These are phyloP conservation scores for Camellia japonica DNA, from an alignment of 148 eudicot species.

Conservation along the genomic window DNA sequence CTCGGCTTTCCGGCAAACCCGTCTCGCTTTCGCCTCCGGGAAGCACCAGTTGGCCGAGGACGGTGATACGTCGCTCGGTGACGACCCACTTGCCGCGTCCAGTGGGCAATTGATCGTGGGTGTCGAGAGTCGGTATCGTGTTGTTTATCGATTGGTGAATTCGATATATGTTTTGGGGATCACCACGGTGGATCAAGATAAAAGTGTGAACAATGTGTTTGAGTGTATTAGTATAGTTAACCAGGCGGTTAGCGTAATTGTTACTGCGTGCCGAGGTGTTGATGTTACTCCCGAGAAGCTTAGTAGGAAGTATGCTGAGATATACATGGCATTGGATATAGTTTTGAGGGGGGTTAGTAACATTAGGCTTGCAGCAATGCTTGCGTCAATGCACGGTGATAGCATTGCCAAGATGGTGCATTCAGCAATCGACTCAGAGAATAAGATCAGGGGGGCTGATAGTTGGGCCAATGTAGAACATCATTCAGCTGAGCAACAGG, in stretches of 20 bases:
- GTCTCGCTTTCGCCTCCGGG: slow-evolving; percentile 61
- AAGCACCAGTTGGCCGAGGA: slow-evolving; percentile 39
- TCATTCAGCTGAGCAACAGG: slow-evolving; percentile 62
- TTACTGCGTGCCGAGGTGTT: slow-evolving; percentile 78
- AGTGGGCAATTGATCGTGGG: slow-evolving; percentile 91
- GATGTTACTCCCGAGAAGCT: slow-evolving; percentile 83
- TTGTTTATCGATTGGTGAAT: slow-evolving; percentile 84
- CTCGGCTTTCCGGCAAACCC: slow-evolving; percentile 74
- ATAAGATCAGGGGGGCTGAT: slow-evolving; percentile 87
- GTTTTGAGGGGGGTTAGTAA: slow-evolving; percentile 85
- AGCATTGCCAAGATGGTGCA: slow-evolving; percentile 93
- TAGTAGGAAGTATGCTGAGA: slow-evolving; percentile 77
- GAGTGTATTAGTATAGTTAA: slow-evolving; percentile 88
- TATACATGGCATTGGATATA: slow-evolving; percentile 93
- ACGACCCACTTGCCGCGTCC: slow-evolving; percentile 87
- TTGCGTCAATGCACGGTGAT: slow-evolving; percentile 79
- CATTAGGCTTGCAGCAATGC: slow-evolving; percentile 86
- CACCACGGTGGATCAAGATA: slow-evolving; percentile 63
- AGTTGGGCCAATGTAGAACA: slow-evolving; percentile 62
- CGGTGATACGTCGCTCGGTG: slow-evolving; percentile 70
- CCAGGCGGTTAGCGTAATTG: slow-evolving; percentile 76
- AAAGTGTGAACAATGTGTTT: slow-evolving; percentile 56
- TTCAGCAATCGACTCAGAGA: slow-evolving; percentile 73
- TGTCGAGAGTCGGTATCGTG: slow-evolving; percentile 68
- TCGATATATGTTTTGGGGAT: slow-evolving; percentile 82